Conservation (phyloP, 768 basidiomycete genomes). For the Fibroporia radiculosa region DNA sequence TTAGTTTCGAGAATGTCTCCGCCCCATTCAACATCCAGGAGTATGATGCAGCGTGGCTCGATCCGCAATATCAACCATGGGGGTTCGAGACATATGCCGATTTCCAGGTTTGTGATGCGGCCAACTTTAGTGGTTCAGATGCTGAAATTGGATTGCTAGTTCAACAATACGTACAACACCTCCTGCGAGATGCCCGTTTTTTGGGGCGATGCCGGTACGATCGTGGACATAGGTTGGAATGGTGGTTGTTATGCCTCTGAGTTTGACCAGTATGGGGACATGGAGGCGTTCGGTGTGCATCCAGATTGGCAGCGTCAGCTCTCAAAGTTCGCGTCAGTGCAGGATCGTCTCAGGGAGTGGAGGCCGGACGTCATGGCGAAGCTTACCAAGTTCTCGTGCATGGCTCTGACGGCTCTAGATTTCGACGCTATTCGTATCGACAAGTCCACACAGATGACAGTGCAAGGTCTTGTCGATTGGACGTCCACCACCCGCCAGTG, state of each 20-base stretch:
- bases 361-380: constrained; percentile 69
- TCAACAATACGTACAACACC: constrained; percentile 60
- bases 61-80: constrained; percentile 76
- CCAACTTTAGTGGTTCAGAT: background rate
- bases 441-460: constrained; percentile 87
- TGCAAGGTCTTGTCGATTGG: constrained; percentile 76
- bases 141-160: constrained; percentile 28
- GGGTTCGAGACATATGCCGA: constrained; percentile 79
- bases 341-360: constrained; percentile 95
- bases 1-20: constrained; percentile 68
- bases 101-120: constrained; percentile 46
- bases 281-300: constrained; percentile 96
- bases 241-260: constrained; percentile 76
- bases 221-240: constrained; percentile 44
- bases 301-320: constrained; percentile 92
- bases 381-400: constrained; percentile 73
- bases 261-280: constrained; percentile 94
- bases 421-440: constrained; percentile 94
- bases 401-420: constrained; percentile 82
- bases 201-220: constrained; percentile 70
- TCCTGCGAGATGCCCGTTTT: constrained; percentile 74
- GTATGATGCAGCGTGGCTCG: constrained; percentile 67
- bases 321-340: constrained; percentile 92
- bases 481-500: constrained; percentile 65
- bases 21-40: constrained; percentile 76